phyloP scores from a whole-genome alignment of 2,329 filamentous ascomycete genomes.

The Torrubiellomyces zombiae region DNA sequence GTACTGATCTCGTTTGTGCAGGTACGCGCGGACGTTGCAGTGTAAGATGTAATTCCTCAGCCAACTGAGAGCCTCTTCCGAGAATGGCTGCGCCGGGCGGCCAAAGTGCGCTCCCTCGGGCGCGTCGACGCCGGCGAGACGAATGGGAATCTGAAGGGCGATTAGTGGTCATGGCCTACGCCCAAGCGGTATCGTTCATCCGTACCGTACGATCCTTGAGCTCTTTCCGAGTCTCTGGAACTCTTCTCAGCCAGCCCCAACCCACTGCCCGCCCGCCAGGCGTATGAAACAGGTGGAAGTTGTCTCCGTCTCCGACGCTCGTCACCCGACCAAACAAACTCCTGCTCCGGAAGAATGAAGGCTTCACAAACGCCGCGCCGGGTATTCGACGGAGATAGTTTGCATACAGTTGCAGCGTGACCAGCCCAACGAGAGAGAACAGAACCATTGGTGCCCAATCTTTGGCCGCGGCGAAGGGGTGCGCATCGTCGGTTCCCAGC shows the following conservation, averaged over 20 bases:
- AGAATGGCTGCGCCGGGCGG: constrained; percentile 66
- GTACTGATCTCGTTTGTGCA: constrained; percentile 82
- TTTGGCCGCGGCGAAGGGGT: constrained; percentile 18
- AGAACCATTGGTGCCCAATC: constrained; percentile 22
- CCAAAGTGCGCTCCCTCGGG: constrained; percentile 91
- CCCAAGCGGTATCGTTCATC: constrained; percentile 3
- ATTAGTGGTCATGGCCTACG: constrained; percentile 5
- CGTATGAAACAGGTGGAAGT: constrained; percentile 87
- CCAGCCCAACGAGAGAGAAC: constrained; percentile 20
- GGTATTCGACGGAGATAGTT: constrained; percentile 75
- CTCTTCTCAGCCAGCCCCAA: constrained; percentile 78
- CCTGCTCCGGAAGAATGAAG: constrained; percentile 55
- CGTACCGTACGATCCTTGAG: constrained; percentile 64
- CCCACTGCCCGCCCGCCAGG: constrained; percentile 75
- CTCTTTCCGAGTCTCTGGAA: constrained; percentile 52
- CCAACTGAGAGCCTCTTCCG: constrained; percentile 67
- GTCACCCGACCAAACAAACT: constrained; percentile 77
- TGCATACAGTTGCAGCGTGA: constrained; percentile 40
- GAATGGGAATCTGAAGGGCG: constrained; percentile 54
- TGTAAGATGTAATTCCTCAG: constrained; percentile 56
- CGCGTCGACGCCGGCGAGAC: constrained; percentile 83
- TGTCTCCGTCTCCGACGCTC: constrained; percentile 90
- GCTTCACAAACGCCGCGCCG: constrained; percentile 56
- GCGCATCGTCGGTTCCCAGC: constrained; percentile 12
- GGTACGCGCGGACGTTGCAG: constrained; percentile 61